A percentile compares a stretch with the other conserved stretches of the same genome.
These are phyloP conservation scores for Ascochyta clinopodiicola DNA, from an alignment of 2,329 filamentous ascomycete genomes.

Conservation along the genomic window DNA sequence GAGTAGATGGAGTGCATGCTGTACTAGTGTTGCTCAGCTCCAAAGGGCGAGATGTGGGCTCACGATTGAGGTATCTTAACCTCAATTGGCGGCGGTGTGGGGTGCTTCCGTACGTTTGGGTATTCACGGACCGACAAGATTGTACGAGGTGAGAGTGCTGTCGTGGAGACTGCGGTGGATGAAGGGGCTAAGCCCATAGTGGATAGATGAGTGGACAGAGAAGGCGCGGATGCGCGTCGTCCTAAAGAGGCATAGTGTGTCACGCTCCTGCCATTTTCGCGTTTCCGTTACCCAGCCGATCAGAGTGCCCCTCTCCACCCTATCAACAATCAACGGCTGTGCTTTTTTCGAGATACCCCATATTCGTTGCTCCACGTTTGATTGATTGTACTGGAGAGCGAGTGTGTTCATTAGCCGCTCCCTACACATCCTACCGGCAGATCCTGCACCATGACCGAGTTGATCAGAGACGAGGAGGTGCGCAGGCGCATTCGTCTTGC, in stretches of 20 bases:
- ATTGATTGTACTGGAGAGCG: background rate
- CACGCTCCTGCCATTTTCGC: conserved; percentile 13
- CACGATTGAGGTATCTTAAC: background rate
- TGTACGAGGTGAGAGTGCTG: background rate
- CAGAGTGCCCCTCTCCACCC: conserved; percentile 12
- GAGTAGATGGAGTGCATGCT: background rate
- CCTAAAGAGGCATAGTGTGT: conserved; percentile 2
- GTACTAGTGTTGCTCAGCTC: background rate
- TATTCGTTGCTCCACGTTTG: conserved; percentile 1
- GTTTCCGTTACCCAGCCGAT: conserved; percentile 15
- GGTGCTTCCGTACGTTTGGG: background rate
- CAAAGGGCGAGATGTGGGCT: background rate
- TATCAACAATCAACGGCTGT: conserved; percentile 21
- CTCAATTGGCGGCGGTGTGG: background rate
- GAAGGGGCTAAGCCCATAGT: conserved; percentile 8
- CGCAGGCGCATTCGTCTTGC: conserved; percentile 84
- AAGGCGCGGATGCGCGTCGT: background rate
- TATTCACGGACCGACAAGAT: background rate
- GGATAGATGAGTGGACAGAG: background rate
- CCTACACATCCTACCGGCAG: background rate
- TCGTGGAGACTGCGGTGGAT: background rate
- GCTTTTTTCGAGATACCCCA: conserved; percentile 17
- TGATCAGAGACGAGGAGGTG: conserved; percentile 79
- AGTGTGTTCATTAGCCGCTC: background rate
- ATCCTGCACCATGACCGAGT: conserved; percentile 36